These are phyloP conservation scores for Yarrowia yakushimensis DNA, from an alignment of 805 yeast species.

Conservation along the genomic window DNA sequence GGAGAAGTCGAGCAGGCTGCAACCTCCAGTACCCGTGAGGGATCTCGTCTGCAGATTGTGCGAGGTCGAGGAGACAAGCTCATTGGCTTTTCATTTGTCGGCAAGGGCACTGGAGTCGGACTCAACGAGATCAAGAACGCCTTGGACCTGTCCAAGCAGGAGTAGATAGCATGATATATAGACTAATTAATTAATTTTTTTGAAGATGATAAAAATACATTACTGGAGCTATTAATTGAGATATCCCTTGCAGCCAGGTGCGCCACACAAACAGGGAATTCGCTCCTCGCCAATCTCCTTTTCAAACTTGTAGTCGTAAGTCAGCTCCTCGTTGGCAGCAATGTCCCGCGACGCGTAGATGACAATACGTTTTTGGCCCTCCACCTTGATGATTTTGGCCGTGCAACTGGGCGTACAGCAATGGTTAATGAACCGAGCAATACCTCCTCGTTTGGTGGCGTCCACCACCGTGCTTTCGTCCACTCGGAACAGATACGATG, in stretches of 20 bases:
- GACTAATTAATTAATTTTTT: background rate
- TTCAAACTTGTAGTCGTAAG: conserved; percentile 95
- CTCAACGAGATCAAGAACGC: conserved; percentile 7
- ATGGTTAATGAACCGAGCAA: conserved; percentile 88
- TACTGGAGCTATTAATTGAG: conserved; percentile 51
- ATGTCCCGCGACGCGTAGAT: conserved; percentile 89
- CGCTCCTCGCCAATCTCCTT: conserved; percentile 86
- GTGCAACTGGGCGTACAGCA: conserved; percentile 98
- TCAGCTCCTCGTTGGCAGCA: conserved; percentile 73
- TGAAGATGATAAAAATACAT: conserved; percentile 9
- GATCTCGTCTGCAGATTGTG: conserved; percentile 16
- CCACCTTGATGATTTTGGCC: conserved; percentile 93
- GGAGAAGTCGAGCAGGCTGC: conserved; percentile 25
- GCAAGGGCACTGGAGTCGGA: conserved; percentile 14
- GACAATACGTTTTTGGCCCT: conserved; percentile 89
- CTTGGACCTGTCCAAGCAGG: conserved; percentile 9
- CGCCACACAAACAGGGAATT: conserved; percentile 91
- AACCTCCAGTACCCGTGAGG: conserved; percentile 13
- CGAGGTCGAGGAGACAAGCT: conserved; percentile 8
- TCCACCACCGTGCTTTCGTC: conserved; percentile 94
- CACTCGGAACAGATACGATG: conserved; percentile 85
- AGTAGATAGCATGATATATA: conserved; percentile 7
- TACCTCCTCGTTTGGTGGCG: conserved; percentile 96
- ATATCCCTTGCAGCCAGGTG: conserved; percentile 89
- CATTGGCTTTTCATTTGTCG: conserved; percentile 15